Evolutionary conservation across 2,329 filamentous ascomycete species (phyloP).

Genomic region (Monosporascus sp.): DNA sequence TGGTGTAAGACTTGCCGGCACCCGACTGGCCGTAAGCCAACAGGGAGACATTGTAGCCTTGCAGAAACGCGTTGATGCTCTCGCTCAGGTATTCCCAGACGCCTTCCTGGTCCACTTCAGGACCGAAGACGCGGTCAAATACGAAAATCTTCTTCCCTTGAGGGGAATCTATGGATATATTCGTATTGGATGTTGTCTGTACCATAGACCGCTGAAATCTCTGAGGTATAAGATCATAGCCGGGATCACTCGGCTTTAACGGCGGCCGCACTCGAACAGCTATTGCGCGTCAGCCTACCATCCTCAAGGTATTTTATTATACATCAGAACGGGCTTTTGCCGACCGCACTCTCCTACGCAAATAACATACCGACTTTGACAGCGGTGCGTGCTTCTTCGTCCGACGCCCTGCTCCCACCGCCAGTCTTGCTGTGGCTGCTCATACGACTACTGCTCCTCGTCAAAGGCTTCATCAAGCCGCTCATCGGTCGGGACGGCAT

Average conservation of each 20-base stretch:
- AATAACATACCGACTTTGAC: conserved; percentile 90
- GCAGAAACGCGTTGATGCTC: conserved; percentile 81
- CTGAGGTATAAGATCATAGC: conserved; percentile 91
- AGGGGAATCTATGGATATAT: conserved; percentile 79
- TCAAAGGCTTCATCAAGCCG: conserved; percentile 69
- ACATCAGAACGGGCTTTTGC: background rate
- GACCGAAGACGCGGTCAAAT: conserved; percentile 89
- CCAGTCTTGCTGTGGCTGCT: conserved; percentile 75
- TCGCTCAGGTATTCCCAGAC: conserved; percentile 93
- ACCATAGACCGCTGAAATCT: conserved; percentile 92
- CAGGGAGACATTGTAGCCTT: conserved; percentile 97
- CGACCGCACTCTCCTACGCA: background rate
- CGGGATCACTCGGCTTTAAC: conserved; percentile 76
- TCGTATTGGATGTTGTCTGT: conserved; percentile 81
- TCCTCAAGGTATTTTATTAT: background rate
- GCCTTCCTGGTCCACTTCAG: conserved; percentile 79
- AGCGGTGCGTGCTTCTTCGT: conserved; percentile 81
- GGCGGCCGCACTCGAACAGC: conserved; percentile 90
- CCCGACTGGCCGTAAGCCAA: conserved; percentile 96
- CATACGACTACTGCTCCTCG: conserved; percentile 75
- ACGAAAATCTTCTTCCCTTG: conserved; percentile 94
- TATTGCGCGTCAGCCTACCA: conserved; percentile 33
- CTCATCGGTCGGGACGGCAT: conserved; percentile 68
- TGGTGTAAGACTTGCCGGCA: conserved; percentile 96
- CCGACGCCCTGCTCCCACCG: conserved; percentile 75